A percentile compares a stretch with the other conserved stretches of the same genome.
These are phyloP conservation scores for Coniophora puteana DNA, from an alignment of 1,284 basidiomycete genomes.

Conservation along the genomic window DNA sequence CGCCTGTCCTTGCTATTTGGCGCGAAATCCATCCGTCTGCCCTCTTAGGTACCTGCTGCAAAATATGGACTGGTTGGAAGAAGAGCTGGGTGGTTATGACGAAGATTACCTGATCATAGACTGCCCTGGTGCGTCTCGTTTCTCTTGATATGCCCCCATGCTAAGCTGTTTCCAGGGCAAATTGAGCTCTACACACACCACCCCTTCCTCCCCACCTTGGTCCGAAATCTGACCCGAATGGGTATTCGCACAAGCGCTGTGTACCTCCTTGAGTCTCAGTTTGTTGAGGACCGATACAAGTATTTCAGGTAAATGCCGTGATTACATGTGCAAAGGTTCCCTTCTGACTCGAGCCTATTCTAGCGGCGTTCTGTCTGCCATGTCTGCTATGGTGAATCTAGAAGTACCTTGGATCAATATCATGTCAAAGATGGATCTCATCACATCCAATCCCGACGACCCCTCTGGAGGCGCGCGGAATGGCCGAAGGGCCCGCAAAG, in stretches of 20 bases:
- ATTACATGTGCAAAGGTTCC: neutral
- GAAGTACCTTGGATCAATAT: constrained; percentile 97
- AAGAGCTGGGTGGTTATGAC: constrained; percentile 91
- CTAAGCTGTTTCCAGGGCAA: constrained; percentile 58
- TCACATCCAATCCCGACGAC: constrained; percentile 63
- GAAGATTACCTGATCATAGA: constrained; percentile 98
- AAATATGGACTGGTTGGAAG: constrained; percentile 99
- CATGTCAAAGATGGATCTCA: constrained; percentile 99
- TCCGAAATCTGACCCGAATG: constrained; percentile 66
- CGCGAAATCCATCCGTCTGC: constrained; percentile 1
- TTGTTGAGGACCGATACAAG: constrained; percentile 98
- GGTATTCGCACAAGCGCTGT: constrained; percentile 78
- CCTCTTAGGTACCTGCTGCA: constrained; percentile 83
- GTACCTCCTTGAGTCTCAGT: constrained; percentile 96
- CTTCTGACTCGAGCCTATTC: constrained; percentile 10
- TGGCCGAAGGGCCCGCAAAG: constrained; percentile 67
- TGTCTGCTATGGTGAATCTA: constrained; percentile 98
- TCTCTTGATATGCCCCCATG: neutral
- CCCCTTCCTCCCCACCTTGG: constrained; percentile 89
- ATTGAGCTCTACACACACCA: constrained; percentile 99
- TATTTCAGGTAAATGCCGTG: constrained; percentile 78
- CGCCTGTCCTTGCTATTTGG: neutral
- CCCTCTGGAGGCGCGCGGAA: constrained; percentile 62
- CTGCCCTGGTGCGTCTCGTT: constrained; percentile 74
- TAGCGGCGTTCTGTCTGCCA: constrained; percentile 95